Conservation (phyloP, 2,329 filamentous ascomycete species). For the Calonectria multiphialidica region DNA sequence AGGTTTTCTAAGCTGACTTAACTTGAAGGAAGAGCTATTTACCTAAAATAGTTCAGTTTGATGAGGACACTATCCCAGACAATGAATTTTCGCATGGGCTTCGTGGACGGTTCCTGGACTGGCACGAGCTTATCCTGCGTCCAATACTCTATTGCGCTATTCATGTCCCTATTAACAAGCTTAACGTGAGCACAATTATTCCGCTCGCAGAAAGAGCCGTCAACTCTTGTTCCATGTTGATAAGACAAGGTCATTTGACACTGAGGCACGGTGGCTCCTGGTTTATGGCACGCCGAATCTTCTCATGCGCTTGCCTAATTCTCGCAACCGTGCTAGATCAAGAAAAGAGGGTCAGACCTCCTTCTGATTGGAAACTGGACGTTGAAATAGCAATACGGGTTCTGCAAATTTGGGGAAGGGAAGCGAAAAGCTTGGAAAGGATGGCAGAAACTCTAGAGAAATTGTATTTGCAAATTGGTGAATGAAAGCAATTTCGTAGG, state of each 20-base stretch:
- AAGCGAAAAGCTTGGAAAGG: not conserved
- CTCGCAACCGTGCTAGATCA: not conserved
- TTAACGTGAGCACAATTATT: not conserved
- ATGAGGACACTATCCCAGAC: not conserved
- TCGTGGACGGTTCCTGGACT: constrained; percentile 15
- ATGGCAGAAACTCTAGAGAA: not conserved
- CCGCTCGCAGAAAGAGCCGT: not conserved
- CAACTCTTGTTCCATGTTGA: not conserved
- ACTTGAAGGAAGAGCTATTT: constrained; percentile 17
- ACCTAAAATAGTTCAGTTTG: constrained; percentile 24
- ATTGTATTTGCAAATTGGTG: not conserved
- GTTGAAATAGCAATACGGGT: not conserved
- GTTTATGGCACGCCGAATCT: constrained; percentile 22
- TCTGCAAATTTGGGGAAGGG: not conserved
- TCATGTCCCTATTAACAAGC: not conserved
- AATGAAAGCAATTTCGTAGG: not conserved
- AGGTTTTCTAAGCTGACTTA: not conserved
- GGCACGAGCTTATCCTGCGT: constrained; percentile 24
- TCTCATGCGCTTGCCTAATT: not conserved
- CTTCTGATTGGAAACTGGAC: not conserved
- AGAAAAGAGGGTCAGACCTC: not conserved
- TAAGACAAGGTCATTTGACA: not conserved
- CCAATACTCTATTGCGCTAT: constrained; percentile 26
- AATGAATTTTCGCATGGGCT: constrained; percentile 28
- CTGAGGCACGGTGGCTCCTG: constrained; percentile 24